phyloP scores from a whole-genome alignment of 345 rosid genomes.

The Citrus trifoliata region DNA sequence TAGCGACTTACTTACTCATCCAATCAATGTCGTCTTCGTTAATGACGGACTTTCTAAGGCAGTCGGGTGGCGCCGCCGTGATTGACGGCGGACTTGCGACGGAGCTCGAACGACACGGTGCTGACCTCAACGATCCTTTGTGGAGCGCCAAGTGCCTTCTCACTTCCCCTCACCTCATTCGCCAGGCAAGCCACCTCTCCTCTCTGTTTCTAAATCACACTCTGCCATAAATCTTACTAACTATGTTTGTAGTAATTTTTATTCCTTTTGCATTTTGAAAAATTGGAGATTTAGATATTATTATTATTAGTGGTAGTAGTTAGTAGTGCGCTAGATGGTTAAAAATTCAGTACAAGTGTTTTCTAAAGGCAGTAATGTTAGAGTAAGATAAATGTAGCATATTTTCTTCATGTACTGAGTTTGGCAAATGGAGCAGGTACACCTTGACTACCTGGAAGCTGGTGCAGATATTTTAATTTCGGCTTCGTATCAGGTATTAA shows the following conservation, averaged over 20 bases:
- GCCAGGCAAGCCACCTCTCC: slow-evolving; percentile 29
- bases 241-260: background rate
- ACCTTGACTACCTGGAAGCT: slow-evolving; percentile 82
- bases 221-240: too few species aligned
- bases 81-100: slow-evolving; percentile 85
- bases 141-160: slow-evolving; percentile 87
- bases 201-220: background rate
- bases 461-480: slow-evolving; percentile 79
- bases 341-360: background rate
- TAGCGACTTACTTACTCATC: background rate
- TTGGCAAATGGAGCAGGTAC: slow-evolving; percentile 47
- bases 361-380: background rate
- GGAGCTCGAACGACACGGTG: slow-evolving; percentile 74
- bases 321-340: background rate
- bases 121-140: slow-evolving; percentile 81
- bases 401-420: slow-evolving; percentile 15
- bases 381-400: background rate
- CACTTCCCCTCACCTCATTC: slow-evolving; percentile 68
- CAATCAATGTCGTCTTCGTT: slow-evolving; percentile 22
- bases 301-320: background rate
- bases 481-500: slow-evolving; percentile 67
- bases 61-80: slow-evolving; percentile 55
- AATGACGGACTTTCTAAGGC: slow-evolving; percentile 48
- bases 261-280: background rate
- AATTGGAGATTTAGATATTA: background rate